Evolutionary conservation across 495 filamentous ascomycete species (phyloP).

Genomic region (Penicillium bovifimosum): DNA sequence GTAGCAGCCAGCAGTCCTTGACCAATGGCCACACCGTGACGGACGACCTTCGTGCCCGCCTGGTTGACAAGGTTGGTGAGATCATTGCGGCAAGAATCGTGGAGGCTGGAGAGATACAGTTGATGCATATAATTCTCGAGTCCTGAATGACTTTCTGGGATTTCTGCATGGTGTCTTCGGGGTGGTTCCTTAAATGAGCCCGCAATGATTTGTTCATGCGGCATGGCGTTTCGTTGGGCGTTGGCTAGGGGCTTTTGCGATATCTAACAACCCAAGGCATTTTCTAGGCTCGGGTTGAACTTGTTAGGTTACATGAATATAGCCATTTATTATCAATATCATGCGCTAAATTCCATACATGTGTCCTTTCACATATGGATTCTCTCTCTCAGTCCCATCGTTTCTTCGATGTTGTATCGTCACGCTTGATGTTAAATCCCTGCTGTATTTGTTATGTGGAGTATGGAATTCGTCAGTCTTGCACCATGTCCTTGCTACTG

Average conservation of each 20-base stretch:
- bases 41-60: conserved; percentile 46
- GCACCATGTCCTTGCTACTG: too few relatives aligned
- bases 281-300: not conserved
- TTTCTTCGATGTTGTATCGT: too few relatives aligned
- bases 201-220: not conserved
- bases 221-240: conserved; percentile 14
- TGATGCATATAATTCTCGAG: conserved; percentile 35
- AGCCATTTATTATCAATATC: not conserved
- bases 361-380: not conserved
- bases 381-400: not conserved
- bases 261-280: not conserved
- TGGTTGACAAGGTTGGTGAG: conserved; percentile 57
- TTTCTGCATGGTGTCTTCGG: conserved; percentile 4
- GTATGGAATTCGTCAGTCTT: too few relatives aligned
- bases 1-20: conserved; percentile 28
- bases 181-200: not conserved
- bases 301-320: not conserved
- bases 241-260: not conserved
- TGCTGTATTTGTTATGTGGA: too few relatives aligned
- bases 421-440: too few relatives aligned
- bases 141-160: conserved; percentile 5
- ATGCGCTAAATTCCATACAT: not conserved
- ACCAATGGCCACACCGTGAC: conserved; percentile 47
- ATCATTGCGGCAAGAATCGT: conserved; percentile 49
- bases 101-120: conserved; percentile 40